Evolutionary conservation across 2,329 filamentous ascomycete species (phyloP).

Genomic region (Calycina herbarum): DNA sequence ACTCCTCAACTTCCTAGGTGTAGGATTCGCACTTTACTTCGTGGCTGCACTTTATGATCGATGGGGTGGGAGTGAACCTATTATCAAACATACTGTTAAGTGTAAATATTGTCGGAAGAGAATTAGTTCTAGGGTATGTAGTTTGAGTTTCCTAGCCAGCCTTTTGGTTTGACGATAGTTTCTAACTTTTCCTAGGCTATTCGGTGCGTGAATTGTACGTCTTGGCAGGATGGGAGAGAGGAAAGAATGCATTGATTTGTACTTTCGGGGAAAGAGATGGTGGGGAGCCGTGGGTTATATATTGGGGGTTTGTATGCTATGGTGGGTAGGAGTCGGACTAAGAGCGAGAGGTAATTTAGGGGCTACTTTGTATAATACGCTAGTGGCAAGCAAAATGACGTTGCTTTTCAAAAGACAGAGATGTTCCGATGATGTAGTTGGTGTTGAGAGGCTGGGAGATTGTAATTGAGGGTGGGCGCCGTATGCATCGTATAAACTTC

Average conservation of each 20-base stretch:
- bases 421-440: too few species aligned
- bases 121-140: slow-evolving; percentile 61
- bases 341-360: too few species aligned
- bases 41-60: slow-evolving; percentile 63
- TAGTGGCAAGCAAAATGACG: too few species aligned
- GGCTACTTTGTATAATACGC: too few species aligned
- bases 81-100: slow-evolving; percentile 69
- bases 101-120: slow-evolving; percentile 67
- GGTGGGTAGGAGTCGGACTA: too few species aligned
- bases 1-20: slow-evolving; percentile 62
- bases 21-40: slow-evolving; percentile 65
- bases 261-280: background rate
- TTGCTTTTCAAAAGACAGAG: too few species aligned
- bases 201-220: slow-evolving; percentile 57
- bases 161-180: background rate
- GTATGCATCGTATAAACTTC: too few species aligned
- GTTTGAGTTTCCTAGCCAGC: background rate
- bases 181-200: slow-evolving; percentile 38
- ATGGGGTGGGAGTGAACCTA: slow-evolving; percentile 56
- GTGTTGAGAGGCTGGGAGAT: too few species aligned
- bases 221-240: slow-evolving; percentile 57
- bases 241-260: slow-evolving; percentile 34
- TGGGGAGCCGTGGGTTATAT: background rate
- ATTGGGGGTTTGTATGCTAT: background rate
- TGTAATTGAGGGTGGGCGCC: too few species aligned